These are phyloP conservation scores for Monosporascus sp. DNA, from an alignment of 2,329 filamentous ascomycete genomes.

Conservation along the genomic window DNA sequence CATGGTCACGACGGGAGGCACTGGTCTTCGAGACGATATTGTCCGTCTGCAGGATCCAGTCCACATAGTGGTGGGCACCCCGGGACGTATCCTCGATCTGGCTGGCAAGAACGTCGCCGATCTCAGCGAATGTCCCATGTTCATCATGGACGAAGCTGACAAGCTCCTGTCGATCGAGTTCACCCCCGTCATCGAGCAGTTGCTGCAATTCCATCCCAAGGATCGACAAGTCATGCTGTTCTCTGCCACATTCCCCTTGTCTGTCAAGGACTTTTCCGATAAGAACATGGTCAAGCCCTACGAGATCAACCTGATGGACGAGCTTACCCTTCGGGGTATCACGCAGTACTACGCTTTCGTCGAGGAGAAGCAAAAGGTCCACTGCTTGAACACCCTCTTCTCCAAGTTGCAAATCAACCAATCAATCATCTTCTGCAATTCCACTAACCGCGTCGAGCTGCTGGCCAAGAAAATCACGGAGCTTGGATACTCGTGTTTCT, in stretches of 20 bases:
- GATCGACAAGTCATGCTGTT: slow-evolving; percentile 99
- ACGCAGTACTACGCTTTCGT: slow-evolving; percentile 99
- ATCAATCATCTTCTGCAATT: slow-evolving; percentile 99
- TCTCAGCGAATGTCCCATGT: slow-evolving; percentile 91
- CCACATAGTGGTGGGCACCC: slow-evolving; percentile 96
- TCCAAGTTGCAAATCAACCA: slow-evolving; percentile 99
- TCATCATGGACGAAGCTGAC: slow-evolving; percentile 99
- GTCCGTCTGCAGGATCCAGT: slow-evolving; percentile 90
- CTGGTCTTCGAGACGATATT: slow-evolving; percentile 92
- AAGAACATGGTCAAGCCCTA: slow-evolving; percentile 96
- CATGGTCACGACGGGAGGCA: slow-evolving; percentile 98
- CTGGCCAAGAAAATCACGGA: slow-evolving; percentile 99
- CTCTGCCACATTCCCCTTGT: slow-evolving; percentile 93
- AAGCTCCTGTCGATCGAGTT: slow-evolving; percentile 96
- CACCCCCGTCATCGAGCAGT: slow-evolving; percentile 93
- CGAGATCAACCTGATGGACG: slow-evolving; percentile 99
- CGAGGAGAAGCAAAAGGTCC: slow-evolving; percentile 98
- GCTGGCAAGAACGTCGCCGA: slow-evolving; percentile 96
- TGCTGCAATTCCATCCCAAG: slow-evolving; percentile 91
- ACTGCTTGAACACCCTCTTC: slow-evolving; percentile 97
- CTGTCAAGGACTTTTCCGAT: slow-evolving; percentile 96
- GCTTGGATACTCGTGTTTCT: slow-evolving; percentile 98
- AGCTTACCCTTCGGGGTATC: slow-evolving; percentile 94
- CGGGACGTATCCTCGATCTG: slow-evolving; percentile 91
- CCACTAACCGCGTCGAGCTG: slow-evolving; percentile 94